phyloP scores from a whole-genome alignment of 129 eudicot species.

The Escallonia rubra region DNA sequence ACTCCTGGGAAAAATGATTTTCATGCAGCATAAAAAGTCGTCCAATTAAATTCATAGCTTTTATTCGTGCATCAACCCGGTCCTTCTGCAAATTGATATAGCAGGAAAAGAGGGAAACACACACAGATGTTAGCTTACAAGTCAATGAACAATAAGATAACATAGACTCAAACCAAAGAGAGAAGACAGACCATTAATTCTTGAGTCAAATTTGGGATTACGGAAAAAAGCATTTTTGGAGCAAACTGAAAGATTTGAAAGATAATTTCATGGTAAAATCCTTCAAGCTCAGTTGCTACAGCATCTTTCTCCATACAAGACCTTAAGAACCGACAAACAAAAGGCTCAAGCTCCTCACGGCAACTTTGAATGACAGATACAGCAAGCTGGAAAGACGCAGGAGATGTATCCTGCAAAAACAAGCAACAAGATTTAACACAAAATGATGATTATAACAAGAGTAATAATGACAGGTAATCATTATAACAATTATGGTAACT shows the following conservation, averaged over 20 bases:
- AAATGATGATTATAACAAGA: not conserved
- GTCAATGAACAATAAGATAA: not conserved
- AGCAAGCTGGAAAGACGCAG: slow-evolving; percentile 65
- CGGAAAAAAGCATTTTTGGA: slow-evolving; percentile 72
- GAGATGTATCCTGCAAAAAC: slow-evolving; percentile 52
- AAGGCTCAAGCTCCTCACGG: slow-evolving; percentile 51
- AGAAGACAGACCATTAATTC: slow-evolving; percentile 65
- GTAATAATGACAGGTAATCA: too few relatives aligned
- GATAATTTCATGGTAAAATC: slow-evolving; percentile 70
- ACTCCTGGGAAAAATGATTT: slow-evolving; percentile 45
- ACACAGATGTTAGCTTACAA: not conserved
- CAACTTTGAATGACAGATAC: slow-evolving; percentile 66
- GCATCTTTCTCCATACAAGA: slow-evolving; percentile 71
- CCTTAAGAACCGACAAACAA: slow-evolving; percentile 65
- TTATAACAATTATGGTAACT: too few relatives aligned
- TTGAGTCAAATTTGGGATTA: slow-evolving; percentile 71
- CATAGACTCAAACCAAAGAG: not conserved
- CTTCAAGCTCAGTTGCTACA: slow-evolving; percentile 62
- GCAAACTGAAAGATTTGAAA: slow-evolving; percentile 57
- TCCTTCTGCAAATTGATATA: slow-evolving; percentile 56
- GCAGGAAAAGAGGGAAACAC: too few relatives aligned
- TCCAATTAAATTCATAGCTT: slow-evolving; percentile 73
- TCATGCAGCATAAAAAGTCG: slow-evolving; percentile 62
- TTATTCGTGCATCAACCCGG: slow-evolving; percentile 93
- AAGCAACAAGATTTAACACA: slow-evolving; percentile 1